phyloP scores from a whole-genome alignment of 805 yeast genomes.

The Schwanniomyces pseudopolymorphus region DNA sequence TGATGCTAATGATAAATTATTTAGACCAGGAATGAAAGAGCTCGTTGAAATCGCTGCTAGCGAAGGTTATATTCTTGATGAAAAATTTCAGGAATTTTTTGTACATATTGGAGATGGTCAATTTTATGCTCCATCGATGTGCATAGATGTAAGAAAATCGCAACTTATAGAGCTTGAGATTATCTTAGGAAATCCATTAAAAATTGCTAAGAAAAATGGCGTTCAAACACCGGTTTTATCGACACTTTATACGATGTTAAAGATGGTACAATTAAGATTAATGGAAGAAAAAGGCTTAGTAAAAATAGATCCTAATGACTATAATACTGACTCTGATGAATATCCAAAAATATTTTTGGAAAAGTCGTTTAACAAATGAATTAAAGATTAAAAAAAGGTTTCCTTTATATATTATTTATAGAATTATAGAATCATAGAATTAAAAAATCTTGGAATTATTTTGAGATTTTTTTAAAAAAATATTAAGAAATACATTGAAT shows the following conservation, averaged over 20 bases:
- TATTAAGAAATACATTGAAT: neutral
- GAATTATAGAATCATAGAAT: too few species aligned
- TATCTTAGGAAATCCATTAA: constrained; percentile 39
- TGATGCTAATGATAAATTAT: constrained; percentile 27
- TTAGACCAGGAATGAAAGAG: constrained; percentile 66
- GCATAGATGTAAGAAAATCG: constrained; percentile 34
- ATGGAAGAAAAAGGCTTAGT: constrained; percentile 54
- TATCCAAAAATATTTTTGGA: constrained; percentile 9
- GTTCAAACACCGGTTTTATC: constrained; percentile 58
- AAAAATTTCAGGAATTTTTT: constrained; percentile 47
- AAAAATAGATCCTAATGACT: constrained; percentile 23
- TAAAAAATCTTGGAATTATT: too few species aligned
- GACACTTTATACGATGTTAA: constrained; percentile 57
- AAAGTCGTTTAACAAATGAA: neutral
- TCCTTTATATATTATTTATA: too few species aligned
- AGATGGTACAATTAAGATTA: constrained; percentile 58
- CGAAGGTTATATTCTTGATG: constrained; percentile 48
- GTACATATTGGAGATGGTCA: constrained; percentile 48
- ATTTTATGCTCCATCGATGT: constrained; percentile 45
- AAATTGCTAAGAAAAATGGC: constrained; percentile 37
- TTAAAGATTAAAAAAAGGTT: too few species aligned
- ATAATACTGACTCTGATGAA: constrained; percentile 16
- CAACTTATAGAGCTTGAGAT: constrained; percentile 41
- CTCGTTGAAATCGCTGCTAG: constrained; percentile 64
- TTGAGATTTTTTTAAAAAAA: too few species aligned